Evolutionary conservation across 805 yeast genomes (phyloP).

Genomic region (Ogataea allantospora): DNA sequence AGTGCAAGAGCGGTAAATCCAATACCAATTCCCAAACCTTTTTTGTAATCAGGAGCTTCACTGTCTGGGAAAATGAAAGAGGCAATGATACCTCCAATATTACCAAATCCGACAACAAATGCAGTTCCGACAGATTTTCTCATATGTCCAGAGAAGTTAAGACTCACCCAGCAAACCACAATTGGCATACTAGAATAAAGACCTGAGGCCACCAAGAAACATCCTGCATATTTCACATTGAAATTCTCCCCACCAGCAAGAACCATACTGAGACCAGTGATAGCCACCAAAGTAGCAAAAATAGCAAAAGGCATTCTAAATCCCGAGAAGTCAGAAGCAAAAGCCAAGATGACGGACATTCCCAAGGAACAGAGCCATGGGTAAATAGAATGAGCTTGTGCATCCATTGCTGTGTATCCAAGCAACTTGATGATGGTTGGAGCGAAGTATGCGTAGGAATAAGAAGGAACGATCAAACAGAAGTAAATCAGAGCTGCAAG

Average conservation of each 20-base stretch:
- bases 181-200: constrained; percentile 66
- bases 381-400: constrained; percentile 79
- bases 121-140: constrained; percentile 51
- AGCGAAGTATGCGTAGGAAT: constrained; percentile 73
- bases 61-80: constrained; percentile 52
- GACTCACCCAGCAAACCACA: constrained; percentile 64
- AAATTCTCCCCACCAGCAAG: constrained; percentile 40
- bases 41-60: constrained; percentile 59
- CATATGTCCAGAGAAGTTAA: constrained; percentile 62
- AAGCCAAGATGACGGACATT: constrained; percentile 58
- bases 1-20: constrained; percentile 47
- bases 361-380: constrained; percentile 84
- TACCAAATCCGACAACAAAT: constrained; percentile 66
- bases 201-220: constrained; percentile 59
- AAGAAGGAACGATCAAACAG: constrained; percentile 67
- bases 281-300: constrained; percentile 35
- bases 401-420: constrained; percentile 67
- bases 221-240: constrained; percentile 57
- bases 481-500: constrained; percentile 61
- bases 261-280: constrained; percentile 56
- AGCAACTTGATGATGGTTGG: constrained; percentile 60
- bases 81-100: constrained; percentile 69
- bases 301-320: constrained; percentile 45
- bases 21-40: constrained; percentile 52
- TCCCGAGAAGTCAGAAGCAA: constrained; percentile 54